phyloP scores from a whole-genome alignment of 768 basidiomycete species.

The Lentinula lateritia region DNA sequence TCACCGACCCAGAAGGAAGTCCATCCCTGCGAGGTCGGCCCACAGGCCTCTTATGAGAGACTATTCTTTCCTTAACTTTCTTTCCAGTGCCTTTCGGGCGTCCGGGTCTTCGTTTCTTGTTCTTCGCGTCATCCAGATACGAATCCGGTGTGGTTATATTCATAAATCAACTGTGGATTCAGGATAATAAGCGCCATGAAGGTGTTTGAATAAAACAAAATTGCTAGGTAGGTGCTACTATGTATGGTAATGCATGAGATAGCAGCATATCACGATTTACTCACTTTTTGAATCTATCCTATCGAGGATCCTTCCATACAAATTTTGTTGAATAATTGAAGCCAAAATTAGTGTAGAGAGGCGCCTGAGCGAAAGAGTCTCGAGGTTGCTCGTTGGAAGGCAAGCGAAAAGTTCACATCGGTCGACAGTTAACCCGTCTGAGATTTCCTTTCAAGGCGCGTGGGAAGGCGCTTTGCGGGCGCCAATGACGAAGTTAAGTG shows the following conservation, averaged over 20 bases:
- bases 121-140: neutral
- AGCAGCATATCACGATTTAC: neutral
- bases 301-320: neutral
- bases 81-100: conserved; percentile 78
- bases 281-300: neutral
- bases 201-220: neutral
- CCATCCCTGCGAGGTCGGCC: conserved; percentile 81
- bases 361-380: neutral
- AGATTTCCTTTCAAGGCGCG: neutral
- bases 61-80: conserved; percentile 40
- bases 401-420: neutral
- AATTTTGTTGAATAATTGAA: no score
- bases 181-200: neutral
- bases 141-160: conserved; percentile 4
- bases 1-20: conserved; percentile 67
- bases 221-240: neutral
- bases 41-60: conserved; percentile 63
- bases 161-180: neutral
- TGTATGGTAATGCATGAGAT: neutral
- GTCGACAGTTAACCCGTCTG: neutral
- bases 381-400: neutral
- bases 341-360: no score
- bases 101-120: conserved; percentile 61
- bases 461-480: neutral
- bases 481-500: no score